phyloP scores from a whole-genome alignment of 108 stramenopile species.

The Nannochloropsis gaditana region DNA sequence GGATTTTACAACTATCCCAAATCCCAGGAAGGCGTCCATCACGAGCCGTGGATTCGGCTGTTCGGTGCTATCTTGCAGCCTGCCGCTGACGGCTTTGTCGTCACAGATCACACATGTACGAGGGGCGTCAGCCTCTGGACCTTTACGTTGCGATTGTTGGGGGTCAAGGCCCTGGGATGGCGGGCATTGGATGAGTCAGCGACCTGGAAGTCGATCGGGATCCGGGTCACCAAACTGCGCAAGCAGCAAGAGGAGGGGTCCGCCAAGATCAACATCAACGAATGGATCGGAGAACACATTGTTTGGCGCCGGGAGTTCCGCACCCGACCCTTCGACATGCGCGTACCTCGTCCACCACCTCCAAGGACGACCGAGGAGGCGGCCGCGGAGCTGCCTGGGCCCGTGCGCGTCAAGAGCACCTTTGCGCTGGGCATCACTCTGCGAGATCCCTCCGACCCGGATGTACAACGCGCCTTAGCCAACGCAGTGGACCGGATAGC shows the following conservation, averaged over 20 bases:
- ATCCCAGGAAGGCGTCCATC: background rate
- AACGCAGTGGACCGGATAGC: background rate
- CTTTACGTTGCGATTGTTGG: constrained; percentile 3
- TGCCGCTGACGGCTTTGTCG: background rate
- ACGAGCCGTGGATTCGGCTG: constrained; percentile 17
- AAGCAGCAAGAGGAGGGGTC: background rate
- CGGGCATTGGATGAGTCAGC: background rate
- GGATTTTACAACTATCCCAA: constrained; percentile 15
- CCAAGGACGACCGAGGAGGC: background rate
- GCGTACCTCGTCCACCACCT: background rate
- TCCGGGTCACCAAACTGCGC: background rate
- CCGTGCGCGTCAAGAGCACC: background rate
- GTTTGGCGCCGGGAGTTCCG: constrained; percentile 16
- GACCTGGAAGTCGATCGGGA: constrained; percentile 12
- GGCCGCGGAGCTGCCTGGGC: background rate
- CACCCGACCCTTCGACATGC: background rate
- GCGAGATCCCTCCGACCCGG: background rate
- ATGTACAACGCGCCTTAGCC: constrained; percentile 19
- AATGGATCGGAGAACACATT: background rate
- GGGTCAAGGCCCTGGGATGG: constrained; percentile 11
- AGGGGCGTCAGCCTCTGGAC: background rate
- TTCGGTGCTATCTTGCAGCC: background rate
- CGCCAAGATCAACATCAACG: background rate
- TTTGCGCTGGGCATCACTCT: constrained; percentile 7
- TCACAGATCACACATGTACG: constrained; percentile 10